phyloP scores from a whole-genome alignment of 352 stramenopile genomes.

The Thraustochytrium striatum region DNA sequence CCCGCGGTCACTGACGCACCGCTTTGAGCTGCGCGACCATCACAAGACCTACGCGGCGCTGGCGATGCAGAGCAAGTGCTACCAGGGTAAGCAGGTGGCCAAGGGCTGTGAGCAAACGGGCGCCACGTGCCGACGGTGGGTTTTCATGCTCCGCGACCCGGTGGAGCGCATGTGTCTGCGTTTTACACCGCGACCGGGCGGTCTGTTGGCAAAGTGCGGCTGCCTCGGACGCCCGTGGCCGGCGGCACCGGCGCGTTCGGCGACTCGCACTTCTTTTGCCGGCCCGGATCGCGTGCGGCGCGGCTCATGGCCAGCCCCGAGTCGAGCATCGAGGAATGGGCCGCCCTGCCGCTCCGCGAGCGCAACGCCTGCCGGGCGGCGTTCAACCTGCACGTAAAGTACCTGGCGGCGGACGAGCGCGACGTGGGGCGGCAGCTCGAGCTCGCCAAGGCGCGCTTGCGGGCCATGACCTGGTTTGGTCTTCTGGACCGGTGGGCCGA shows the following conservation, averaged over 20 bases:
- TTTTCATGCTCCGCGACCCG: constrained; percentile 15
- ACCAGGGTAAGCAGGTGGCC: background rate
- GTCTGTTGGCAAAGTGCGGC: background rate
- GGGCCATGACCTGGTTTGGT: constrained; percentile 30
- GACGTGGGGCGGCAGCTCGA: background rate
- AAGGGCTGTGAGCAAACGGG: background rate
- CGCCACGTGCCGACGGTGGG: constrained; percentile 1
- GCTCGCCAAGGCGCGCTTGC: background rate
- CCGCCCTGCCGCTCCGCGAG: background rate
- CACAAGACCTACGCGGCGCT: constrained; percentile 10
- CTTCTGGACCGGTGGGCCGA: constrained; percentile 26
- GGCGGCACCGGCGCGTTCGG: constrained; percentile 25
- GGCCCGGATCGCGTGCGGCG: constrained; percentile 4
- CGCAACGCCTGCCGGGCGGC: background rate
- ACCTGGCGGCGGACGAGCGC: background rate
- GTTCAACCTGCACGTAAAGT: constrained; percentile 36
- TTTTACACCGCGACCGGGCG: constrained; percentile 36
- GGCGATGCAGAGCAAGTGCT: background rate
- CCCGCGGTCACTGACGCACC: constrained; percentile 8
- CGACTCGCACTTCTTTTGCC: constrained; percentile 38
- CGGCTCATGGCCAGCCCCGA: background rate
- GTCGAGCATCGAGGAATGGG: constrained; percentile 33
- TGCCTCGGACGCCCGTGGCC: background rate
- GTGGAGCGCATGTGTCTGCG: constrained; percentile 20
- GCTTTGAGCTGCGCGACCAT: background rate